Evolutionary conservation across 805 yeast genomes (phyloP), one percentile per base, ranked within the genome.

Genomic region (Sugiyamaella valdiviana): DNA sequence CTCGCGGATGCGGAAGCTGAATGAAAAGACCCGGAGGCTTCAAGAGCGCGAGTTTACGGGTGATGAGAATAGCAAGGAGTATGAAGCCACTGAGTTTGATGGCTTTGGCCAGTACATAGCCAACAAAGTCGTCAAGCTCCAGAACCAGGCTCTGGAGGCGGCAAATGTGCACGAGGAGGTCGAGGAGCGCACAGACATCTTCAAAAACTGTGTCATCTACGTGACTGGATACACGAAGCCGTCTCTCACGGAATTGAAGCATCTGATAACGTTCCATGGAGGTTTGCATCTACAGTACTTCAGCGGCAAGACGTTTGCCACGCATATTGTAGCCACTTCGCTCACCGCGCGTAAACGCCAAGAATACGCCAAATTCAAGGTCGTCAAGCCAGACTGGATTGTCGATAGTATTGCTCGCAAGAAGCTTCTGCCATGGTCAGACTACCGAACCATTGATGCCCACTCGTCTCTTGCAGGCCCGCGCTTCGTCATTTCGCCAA

Each of bases 151-250:
- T 5, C 48, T 48, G 17, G 61, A 55, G 19, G 72, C 57, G 12
- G 49, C 52, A 19, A 24, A 10, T 3, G 20, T 21, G 17, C 37
- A 23, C 3, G 7, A 19, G 6, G 24, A 45, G 15, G 48, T 55
- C 20, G 46, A 67, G 54, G 51, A 53, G 16, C 36, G 56, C 35
- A 66, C 75, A 1, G 65, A 64, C 1, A 69, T 90, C 1, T 89
- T 91, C 60, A 58, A 68, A 35, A 79, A 75, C 1, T 85, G 90
- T 61, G 65, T 71, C 1, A 73, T 91, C 3, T 81, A 84, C 63
- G 88, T 91, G n/a, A 90, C 89, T 59, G 99, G 99, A 0, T 80
- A 84, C 58, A 91, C 98, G 0, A 68, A 66, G 2, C 98, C 98
- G 0, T 79, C 90, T n/a, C 75, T 88, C 14, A 67, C 76, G 38